phyloP scores from a whole-genome alignment of 1,139 yeast species.

The Zygosaccharomyces sapae region DNA sequence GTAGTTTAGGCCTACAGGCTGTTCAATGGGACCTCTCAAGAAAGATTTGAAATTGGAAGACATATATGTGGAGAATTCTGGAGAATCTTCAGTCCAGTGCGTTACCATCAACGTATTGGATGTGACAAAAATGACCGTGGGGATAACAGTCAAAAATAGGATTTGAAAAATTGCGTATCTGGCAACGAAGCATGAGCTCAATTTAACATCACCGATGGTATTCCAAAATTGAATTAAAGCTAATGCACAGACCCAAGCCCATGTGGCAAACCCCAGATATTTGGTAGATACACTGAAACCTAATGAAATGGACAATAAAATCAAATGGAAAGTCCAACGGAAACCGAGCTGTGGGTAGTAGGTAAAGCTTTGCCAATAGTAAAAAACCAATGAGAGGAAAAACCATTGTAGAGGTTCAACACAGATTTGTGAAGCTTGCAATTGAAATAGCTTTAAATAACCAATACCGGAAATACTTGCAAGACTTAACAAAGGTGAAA shows the following conservation, averaged over 20 bases:
- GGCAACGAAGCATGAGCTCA: constrained; percentile 37
- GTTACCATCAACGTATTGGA: constrained; percentile 50
- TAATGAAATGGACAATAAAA: constrained; percentile 46
- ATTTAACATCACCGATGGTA: constrained; percentile 52
- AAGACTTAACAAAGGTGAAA: constrained; percentile 43
- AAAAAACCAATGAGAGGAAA: constrained; percentile 43
- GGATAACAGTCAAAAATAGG: constrained; percentile 43
- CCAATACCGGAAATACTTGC: constrained; percentile 46
- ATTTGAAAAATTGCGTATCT: constrained; percentile 39
- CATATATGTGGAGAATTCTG: constrained; percentile 46
- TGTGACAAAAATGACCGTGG: constrained; percentile 48
- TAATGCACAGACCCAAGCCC: constrained; percentile 48
- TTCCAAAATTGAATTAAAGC: constrained; percentile 50
- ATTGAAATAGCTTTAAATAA: constrained; percentile 52
- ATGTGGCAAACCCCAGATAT: constrained; percentile 51
- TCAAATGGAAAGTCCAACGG: constrained; percentile 45
- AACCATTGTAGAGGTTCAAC: constrained; percentile 51
- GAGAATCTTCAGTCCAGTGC: constrained; percentile 43
- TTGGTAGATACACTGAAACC: constrained; percentile 54
- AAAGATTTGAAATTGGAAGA: constrained; percentile 55
- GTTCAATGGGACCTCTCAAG: constrained; percentile 38
- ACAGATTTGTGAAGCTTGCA: constrained; percentile 49
- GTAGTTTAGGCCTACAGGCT: constrained; percentile 49
- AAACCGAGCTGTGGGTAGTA: constrained; percentile 38
- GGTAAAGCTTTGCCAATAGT: constrained; percentile 44